Conservation (phyloP, 768 basidiomycete genomes). For the Lactarius tabidus region DNA sequence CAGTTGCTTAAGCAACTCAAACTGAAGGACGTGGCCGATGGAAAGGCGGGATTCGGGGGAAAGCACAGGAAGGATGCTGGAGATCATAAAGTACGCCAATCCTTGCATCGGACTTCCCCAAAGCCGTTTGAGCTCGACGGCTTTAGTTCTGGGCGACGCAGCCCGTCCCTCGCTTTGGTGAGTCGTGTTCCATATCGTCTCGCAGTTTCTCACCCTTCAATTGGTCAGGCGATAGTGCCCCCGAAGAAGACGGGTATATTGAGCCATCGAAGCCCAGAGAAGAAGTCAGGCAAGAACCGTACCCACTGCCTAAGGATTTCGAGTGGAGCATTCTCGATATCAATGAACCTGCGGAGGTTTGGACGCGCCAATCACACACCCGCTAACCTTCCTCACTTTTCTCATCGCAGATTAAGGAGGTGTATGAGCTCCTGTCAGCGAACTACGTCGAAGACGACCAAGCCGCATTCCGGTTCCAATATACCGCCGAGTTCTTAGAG, state of each 20-base stretch:
- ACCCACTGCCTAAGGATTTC: constrained; percentile 86
- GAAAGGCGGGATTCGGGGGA: constrained; percentile 73
- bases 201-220: constrained; percentile 13
- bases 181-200: constrained; percentile 13
- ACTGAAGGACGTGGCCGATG: constrained; percentile 80
- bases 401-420: constrained; percentile 71
- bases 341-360: constrained; percentile 66
- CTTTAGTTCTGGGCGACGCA: constrained; percentile 94
- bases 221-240: constrained; percentile 54
- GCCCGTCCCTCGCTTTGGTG: constrained; percentile 88
- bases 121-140: constrained; percentile 13
- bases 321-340: constrained; percentile 87
- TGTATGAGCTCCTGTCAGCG: constrained; percentile 84
- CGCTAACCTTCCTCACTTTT: constrained; percentile 4
- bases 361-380: constrained; percentile 15
- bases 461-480: constrained; percentile 95
- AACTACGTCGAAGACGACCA: constrained; percentile 98
- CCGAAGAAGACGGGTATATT: constrained; percentile 79
- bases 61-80: constrained; percentile 77
- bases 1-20: constrained; percentile 72
- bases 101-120: background rate
- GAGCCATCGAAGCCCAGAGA: constrained; percentile 73
- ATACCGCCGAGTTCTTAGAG: constrained; percentile 87
- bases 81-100: constrained; percentile 71
- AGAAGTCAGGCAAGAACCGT: constrained; percentile 85